Evolutionary conservation across 345 rosid genomes (phyloP).

Genomic region (Balakata baccata): DNA sequence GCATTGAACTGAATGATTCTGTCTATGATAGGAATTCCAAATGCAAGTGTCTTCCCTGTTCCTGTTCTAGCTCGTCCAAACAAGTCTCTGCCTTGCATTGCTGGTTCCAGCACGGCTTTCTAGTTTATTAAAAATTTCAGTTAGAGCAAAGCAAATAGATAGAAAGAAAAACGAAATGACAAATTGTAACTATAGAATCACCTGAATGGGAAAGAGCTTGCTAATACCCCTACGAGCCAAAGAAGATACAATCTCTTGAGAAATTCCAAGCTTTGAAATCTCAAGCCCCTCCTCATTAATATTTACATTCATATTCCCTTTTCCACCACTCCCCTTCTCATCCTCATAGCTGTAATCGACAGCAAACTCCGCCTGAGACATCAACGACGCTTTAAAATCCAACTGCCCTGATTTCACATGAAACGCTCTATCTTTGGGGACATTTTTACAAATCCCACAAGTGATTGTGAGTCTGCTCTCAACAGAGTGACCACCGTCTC

Average conservation of each 20-base stretch:
- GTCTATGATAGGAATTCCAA: slow-evolving; percentile 87
- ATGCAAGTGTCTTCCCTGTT: slow-evolving; percentile 96
- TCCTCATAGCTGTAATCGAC: slow-evolving; percentile 46
- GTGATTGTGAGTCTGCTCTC: background rate
- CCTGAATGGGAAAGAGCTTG: slow-evolving; percentile 95
- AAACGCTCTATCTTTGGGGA: slow-evolving; percentile 31
- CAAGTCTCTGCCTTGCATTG: slow-evolving; percentile 92
- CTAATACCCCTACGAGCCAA: slow-evolving; percentile 57
- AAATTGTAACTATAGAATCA: slow-evolving; percentile 1
- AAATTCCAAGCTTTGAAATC: slow-evolving; percentile 60
- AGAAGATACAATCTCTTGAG: slow-evolving; percentile 67
- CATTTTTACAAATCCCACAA: background rate
- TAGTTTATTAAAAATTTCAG: slow-evolving; percentile 8
- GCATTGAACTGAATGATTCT: slow-evolving; percentile 71
- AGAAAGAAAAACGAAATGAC: background rate
- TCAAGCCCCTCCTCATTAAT: slow-evolving; percentile 60
- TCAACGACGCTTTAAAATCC: slow-evolving; percentile 42
- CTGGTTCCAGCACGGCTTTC: slow-evolving; percentile 95
- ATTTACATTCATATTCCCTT: slow-evolving; percentile 5
- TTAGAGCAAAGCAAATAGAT: background rate
- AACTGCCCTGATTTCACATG: slow-evolving; percentile 51
- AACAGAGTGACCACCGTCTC: background rate
- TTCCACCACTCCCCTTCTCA: slow-evolving; percentile 25
- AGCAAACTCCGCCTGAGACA: slow-evolving; percentile 46
- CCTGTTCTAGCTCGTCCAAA: slow-evolving; percentile 96